Percentiles rank a stretch among this genome's conserved stretches.
Conservation (phyloP, 129 eudicot genomes). For the Daucus carota region DH1_v3.0 NC_030388.2:6265001-6265500, state of each 20-base stretch:
- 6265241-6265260: constrained; percentile 96
- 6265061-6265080: constrained; percentile 25
- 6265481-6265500: too few species aligned
- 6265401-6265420: neutral
- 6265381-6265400: neutral
- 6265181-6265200: constrained; percentile 45
- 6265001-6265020: constrained; percentile 26
- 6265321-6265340: constrained; percentile 4
- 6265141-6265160: constrained; percentile 33
- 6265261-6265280: constrained; percentile 86
- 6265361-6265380: neutral
- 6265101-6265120: constrained; percentile 17
- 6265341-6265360: neutral
- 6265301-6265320: constrained; percentile 67
- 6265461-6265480: too few species aligned
- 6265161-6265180: constrained; percentile 26
- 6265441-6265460: too few species aligned
- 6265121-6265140: constrained; percentile 30
- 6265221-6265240: constrained; percentile 62
- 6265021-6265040: constrained; percentile 23
- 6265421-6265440: neutral
- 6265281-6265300: constrained; percentile 79
- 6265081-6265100: constrained; percentile 25
- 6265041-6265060: constrained; percentile 19
- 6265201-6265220: constrained; percentile 55